Conservation (phyloP, 257 asterid species). For the Solanum sparsipilum region DNA sequence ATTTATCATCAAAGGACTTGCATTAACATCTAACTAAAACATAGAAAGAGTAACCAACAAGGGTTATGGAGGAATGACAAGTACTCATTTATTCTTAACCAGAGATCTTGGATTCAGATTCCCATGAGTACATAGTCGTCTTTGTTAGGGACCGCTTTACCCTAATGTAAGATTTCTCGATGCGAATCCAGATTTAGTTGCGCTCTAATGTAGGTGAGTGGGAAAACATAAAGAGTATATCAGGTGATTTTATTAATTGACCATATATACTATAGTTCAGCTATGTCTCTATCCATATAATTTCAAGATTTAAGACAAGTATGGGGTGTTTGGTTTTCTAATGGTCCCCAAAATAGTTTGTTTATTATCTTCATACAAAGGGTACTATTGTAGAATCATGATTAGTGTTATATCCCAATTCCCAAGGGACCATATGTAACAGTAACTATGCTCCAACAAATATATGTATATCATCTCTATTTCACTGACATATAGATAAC, state of each 20-base stretch:
- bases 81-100: not conserved
- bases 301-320: not conserved
- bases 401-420: not conserved
- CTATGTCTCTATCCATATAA: not conserved
- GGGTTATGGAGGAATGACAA: not conserved
- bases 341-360: not conserved
- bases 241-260: not conserved
- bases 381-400: not conserved
- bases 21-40: not conserved
- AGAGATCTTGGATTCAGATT: not conserved
- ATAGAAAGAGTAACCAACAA: not conserved
- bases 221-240: not conserved
- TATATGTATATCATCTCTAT: not conserved
- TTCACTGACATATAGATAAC: not conserved
- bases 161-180: too few relatives aligned
- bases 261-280: not conserved
- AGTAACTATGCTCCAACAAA: not conserved
- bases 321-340: not conserved
- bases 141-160: not conserved
- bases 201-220: not conserved
- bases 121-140: too few relatives aligned
- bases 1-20: not conserved
- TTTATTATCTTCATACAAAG: not conserved
- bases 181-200: not conserved
- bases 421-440: not conserved